phyloP scores from a whole-genome alignment of 2,329 filamentous ascomycete genomes.

The Davidsoniella virescens region DNA sequence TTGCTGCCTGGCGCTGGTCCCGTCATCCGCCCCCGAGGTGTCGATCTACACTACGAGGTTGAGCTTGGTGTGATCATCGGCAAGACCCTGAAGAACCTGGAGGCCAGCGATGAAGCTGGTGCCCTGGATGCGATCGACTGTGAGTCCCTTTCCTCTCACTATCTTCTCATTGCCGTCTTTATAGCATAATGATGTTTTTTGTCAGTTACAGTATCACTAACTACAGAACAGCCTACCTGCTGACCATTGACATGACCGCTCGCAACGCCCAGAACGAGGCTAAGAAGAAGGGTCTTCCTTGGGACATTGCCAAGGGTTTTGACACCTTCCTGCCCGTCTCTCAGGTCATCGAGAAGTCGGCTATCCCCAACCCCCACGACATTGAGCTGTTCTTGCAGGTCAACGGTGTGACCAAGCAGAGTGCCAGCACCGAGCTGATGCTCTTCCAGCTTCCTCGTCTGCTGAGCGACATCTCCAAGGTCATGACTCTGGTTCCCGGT shows the following conservation, averaged over 20 bases:
- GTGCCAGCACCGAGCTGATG: constrained; percentile 86
- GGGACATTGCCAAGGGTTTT: constrained; percentile 93
- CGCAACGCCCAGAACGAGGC: constrained; percentile 92
- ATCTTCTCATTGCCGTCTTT: not conserved
- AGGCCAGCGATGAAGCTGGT: constrained; percentile 55
- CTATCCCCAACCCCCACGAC: constrained; percentile 75
- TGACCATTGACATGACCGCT: constrained; percentile 94
- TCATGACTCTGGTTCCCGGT: constrained; percentile 85
- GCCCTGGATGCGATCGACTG: constrained; percentile 70
- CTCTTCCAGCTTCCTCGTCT: constrained; percentile 79
- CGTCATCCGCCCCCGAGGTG: constrained; percentile 65
- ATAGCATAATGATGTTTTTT: too few relatives aligned
- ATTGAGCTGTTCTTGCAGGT: constrained; percentile 75
- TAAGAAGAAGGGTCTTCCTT: constrained; percentile 91
- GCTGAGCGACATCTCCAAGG: constrained; percentile 78
- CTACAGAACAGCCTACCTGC: constrained; percentile 50
- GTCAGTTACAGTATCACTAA: not conserved
- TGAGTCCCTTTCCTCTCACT: constrained; percentile 23
- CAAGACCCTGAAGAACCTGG: constrained; percentile 59
- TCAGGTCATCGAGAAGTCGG: constrained; percentile 60
- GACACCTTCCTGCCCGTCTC: constrained; percentile 91
- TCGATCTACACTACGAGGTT: constrained; percentile 85
- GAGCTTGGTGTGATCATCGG: constrained; percentile 84
- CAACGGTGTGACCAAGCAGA: constrained; percentile 62
- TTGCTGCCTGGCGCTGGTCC: constrained; percentile 64